These are phyloP conservation scores for Pestalotiopsis sp. DNA, from an alignment of 2,329 filamentous ascomycete species.

Conservation along the genomic window DNA sequence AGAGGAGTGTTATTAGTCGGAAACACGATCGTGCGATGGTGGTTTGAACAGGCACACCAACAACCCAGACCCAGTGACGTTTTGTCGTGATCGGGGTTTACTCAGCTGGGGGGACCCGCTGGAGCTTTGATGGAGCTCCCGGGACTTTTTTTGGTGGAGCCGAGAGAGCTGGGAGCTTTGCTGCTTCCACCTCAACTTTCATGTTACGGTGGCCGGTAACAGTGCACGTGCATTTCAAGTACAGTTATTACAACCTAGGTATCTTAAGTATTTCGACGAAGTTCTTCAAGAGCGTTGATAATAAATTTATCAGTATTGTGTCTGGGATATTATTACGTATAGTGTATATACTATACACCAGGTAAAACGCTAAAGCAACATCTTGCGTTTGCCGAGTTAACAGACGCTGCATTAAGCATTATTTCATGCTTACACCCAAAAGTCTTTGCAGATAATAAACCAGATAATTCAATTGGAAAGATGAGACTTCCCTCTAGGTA, in stretches of 20 bases:
- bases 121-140: not conserved
- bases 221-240: not conserved
- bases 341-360: no score
- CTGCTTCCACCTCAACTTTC: not conserved
- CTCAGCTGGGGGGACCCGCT: not conserved
- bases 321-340: no score
- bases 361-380: no score
- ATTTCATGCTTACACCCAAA: no score
- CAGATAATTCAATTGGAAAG: no score
- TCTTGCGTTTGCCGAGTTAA: no score
- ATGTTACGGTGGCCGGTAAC: not conserved
- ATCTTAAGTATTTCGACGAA: no score
- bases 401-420: no score
- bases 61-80: not conserved
- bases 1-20: not conserved
- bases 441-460: no score
- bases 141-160: slow-evolving; percentile 6
- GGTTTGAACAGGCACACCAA: not conserved
- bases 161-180: not conserved
- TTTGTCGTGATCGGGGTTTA: not conserved
- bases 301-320: no score
- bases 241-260: no score
- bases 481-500: not conserved
- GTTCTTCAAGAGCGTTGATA: no score
- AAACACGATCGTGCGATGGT: not conserved